Evolutionary conservation across 306 rosid species (phyloP), one percentile per base, ranked within the genome.

Genomic region (Lathyrus aphaca): DNA sequence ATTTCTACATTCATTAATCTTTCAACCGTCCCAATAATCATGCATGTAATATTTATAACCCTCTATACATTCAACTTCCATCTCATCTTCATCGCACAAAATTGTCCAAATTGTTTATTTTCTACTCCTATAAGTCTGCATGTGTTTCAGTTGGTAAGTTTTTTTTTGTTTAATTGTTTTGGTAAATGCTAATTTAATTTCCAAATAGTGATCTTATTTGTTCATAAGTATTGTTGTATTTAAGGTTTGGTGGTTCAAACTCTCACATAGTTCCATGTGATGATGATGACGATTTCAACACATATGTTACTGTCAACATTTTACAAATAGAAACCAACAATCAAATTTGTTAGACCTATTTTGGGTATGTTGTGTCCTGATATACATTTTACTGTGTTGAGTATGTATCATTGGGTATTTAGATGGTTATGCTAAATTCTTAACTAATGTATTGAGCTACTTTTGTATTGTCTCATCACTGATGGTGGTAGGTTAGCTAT

Each of bases 251-350:
- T 51, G 81, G 83, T 75, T 74, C 77, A 14, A 90, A 86, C 76
- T 80, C 91, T 70, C 91, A 87, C 0, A 88, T 91, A 32, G 92
- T 91, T 86, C 97, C 99, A 6, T 86, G 75, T 74, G 65, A 35
- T 69, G 91, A 79, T 59, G 81, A 72, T 46, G 85, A 76, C 63
- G 63, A 74, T 56, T 42, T 69, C 44, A 73, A 57, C 5, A 15
- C 77, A 14, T 82, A 82, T 78, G 77, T 59, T 68, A 56, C 55
- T 25, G 71, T 56, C 71, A 76, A 82, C 56, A 77, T 95, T 61
- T 69, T 89, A 75, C 97, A 95, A 84, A 95, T 95, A 45, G 99
- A 95, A 86, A 91, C 79, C 99, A 91, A 79, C 97, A 95, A 71
- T 86, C 95, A 39, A 89, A 82, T 81, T 82, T 95, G 17, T 72